Base-by-base conservation (phyloP, 177 flowering plant genomes). In the Vitis hybrid region DNA sequence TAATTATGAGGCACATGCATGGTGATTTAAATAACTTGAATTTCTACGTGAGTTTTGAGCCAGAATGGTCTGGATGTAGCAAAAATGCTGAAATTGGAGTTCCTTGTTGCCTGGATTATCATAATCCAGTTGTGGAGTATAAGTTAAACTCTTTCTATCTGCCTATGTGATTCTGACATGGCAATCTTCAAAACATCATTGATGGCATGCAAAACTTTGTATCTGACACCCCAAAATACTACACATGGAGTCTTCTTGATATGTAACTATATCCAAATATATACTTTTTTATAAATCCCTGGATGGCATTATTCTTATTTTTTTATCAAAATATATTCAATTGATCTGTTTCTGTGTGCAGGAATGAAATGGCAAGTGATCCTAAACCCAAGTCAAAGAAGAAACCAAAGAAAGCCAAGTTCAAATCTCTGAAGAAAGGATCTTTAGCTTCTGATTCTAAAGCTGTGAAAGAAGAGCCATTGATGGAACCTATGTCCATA, bases 381-480 rank as follows among this genome's bases (percentile, higher is more conserved):
- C 61, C 72, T 30, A 94, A 88, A 71, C 82, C 85, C 13, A 96
- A 91, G 82, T 67, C 90, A 2, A 96, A 91, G 77, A 94, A 92
- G 88, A 96, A 93, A 80, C 11, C 82, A 11, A 96, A 94, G 85
- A 96, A 94, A 78, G 72, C 90, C 18, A 96, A 94, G 84, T 96
- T 96, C 80, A 96, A 91, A 75, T 92, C 97, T 74, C 78, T 94
- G 75, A 94, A 88, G 85, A 96, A 90, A 78, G 92, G 85, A 71
- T 83, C 97, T 73, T 77, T 96, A 49, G 77, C 86, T 78, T 81
- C 91, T 57, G 92, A 82, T 60, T 62, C 75, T 50, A 86, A 82
- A 60, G 65, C 60, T 55, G 61, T 71, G 27, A 82, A 79, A 59
- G 85, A 80, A 57, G 94, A 88, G 60, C 62, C 72, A 56, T 66